These are phyloP conservation scores for Sporothrix brunneoviolacea DNA, from an alignment of 2,329 filamentous ascomycete species.

Conservation along the genomic window DNA sequence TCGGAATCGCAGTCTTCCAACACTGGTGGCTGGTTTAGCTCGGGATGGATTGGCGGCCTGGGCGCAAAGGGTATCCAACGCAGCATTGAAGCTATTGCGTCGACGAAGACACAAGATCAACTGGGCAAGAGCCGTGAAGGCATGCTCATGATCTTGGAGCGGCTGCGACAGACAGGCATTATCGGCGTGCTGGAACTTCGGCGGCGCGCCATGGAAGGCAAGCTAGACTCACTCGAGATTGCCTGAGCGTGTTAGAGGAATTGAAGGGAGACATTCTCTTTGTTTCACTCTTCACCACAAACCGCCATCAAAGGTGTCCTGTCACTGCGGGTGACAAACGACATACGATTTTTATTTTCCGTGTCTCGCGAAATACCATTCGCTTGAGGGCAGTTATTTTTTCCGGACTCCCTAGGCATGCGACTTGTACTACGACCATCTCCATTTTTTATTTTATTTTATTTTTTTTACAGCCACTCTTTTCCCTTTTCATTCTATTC, in stretches of 20 bases:
- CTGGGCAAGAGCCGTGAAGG: conserved; percentile 75
- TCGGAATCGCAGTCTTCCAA: conserved; percentile 24
- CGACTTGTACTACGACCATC: conserved; percentile 15
- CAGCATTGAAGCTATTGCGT: conserved; percentile 72
- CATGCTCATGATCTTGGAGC: conserved; percentile 74
- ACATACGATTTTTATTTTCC: neutral
- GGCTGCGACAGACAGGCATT: conserved; percentile 53
- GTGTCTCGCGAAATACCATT: neutral
- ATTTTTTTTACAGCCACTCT: neutral
- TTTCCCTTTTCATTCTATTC: neutral
- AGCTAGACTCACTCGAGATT: conserved; percentile 25
- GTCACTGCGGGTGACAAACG: neutral
- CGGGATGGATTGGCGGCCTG: conserved; percentile 44
- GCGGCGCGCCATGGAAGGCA: conserved; percentile 35
- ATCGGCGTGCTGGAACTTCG: conserved; percentile 52
- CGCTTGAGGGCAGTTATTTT: neutral
- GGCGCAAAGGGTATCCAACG: conserved; percentile 67
- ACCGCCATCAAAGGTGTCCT: too few relatives aligned
- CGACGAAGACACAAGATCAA: conserved; percentile 69
- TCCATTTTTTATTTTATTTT: conserved; percentile 9
- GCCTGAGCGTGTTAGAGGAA: neutral
- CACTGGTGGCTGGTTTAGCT: conserved; percentile 27
- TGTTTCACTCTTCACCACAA: too few relatives aligned
- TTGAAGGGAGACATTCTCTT: too few relatives aligned
- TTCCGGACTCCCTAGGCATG: neutral